These are phyloP conservation scores for Usnea hakonensis DNA, from an alignment of 495 filamentous ascomycete genomes.

Conservation along the genomic window DNA sequence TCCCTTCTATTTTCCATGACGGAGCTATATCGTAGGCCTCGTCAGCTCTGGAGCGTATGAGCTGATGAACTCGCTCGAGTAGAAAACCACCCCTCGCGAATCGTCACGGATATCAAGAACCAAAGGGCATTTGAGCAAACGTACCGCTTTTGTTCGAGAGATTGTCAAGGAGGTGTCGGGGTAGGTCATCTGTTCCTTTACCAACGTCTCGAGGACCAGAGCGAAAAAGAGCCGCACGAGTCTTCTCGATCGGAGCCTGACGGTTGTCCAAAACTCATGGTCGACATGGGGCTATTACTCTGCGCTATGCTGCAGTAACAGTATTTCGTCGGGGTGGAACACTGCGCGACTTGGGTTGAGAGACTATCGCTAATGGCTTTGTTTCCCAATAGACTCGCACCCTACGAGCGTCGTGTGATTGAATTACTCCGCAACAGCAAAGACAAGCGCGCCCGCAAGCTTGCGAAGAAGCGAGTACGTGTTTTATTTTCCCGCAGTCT, in stretches of 20 bases:
- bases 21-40: background rate
- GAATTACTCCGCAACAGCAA: conserved; percentile 97
- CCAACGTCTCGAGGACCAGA: background rate
- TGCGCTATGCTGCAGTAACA: background rate
- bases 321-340: background rate
- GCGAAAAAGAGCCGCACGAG: background rate
- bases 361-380: background rate
- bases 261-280: background rate
- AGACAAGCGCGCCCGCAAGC: conserved; percentile 98
- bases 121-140: conserved; percentile 87
- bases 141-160: conserved; percentile 86
- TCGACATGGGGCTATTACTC: background rate
- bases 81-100: conserved; percentile 85
- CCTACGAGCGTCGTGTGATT: conserved; percentile 96
- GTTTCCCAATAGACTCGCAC: conserved; percentile 66
- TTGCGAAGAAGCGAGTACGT: conserved; percentile 95
- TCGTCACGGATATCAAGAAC: conserved; percentile 75
- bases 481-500: background rate
- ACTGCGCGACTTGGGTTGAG: background rate
- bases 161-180: conserved; percentile 93
- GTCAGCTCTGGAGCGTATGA: background rate
- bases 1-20: conserved; percentile 33
- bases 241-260: background rate
- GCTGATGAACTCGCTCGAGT: conserved; percentile 23
- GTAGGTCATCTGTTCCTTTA: conserved; percentile 40